These are phyloP conservation scores for Rhizopus stolonifer DNA, from an alignment of 371 early-diverging fungal genomes.

Conservation along the genomic window DNA sequence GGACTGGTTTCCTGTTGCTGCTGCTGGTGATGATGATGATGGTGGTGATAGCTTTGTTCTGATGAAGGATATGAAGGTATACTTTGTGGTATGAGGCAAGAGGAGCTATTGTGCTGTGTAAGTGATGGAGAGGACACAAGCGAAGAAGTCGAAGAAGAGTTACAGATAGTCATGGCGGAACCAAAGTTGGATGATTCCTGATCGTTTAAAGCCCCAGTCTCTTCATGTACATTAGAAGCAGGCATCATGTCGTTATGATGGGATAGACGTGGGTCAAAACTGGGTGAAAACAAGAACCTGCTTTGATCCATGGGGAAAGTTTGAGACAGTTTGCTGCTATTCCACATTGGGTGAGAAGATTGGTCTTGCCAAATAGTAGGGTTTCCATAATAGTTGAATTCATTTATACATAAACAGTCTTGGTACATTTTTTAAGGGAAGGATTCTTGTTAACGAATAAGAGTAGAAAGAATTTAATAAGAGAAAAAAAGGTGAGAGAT, in stretches of 20 bases:
- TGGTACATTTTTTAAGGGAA: neutral
- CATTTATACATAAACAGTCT: conserved; percentile 1
- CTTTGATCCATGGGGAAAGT: neutral
- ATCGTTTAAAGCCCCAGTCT: neutral
- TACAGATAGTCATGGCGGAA: neutral
- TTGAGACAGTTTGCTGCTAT: neutral
- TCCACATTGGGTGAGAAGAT: neutral
- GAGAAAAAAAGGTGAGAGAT: neutral
- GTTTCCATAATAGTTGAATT: neutral
- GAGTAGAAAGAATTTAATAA: neutral
- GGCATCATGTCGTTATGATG: neutral
- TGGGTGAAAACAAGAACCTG: neutral
- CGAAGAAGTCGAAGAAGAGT: conserved; percentile 1
- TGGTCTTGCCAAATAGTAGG: neutral
- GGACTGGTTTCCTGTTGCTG: no score
- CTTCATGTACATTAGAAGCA: neutral
- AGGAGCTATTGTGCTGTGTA: neutral
- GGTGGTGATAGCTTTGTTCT: neutral
- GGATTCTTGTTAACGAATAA: neutral
- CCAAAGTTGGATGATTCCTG: neutral
- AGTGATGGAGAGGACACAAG: neutral
- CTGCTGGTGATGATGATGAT: neutral
- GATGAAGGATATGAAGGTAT: neutral
- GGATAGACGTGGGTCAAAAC: neutral
- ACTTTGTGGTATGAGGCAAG: neutral